phyloP scores from a whole-genome alignment of 352 stramenopile genomes.

The Globisporangium spinosum region DNA sequence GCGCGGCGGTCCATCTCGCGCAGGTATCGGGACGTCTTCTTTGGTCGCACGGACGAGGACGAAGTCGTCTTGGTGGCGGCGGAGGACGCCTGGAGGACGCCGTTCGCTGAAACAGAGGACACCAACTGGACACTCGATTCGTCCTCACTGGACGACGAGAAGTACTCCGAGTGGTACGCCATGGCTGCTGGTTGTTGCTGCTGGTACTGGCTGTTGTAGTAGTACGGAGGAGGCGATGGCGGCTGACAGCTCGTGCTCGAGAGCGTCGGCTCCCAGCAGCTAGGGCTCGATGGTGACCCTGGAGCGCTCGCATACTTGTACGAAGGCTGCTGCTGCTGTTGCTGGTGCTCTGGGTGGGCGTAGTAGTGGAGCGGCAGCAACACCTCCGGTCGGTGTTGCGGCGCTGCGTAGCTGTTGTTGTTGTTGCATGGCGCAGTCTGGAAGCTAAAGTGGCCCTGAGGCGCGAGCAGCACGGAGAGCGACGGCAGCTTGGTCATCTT shows the following conservation, averaged over 20 bases:
- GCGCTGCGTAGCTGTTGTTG: neutral
- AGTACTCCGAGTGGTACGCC: neutral
- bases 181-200: neutral
- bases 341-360: conserved; percentile 2
- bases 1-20: conserved; percentile 59
- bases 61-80: neutral
- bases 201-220: conserved; percentile 2
- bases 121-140: neutral
- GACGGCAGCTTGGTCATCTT: conserved; percentile 16
- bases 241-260: neutral
- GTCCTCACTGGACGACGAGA: neutral
- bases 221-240: neutral
- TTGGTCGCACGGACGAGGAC: neutral
- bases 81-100: neutral
- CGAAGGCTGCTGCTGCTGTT: neutral
- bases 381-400: neutral
- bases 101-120: neutral
- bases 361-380: conserved; percentile 4
- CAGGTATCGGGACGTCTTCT: conserved; percentile 59
- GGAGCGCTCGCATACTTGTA: neutral
- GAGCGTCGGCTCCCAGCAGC: neutral
- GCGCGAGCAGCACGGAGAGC: conserved; percentile 18
- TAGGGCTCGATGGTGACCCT: neutral
- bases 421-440: neutral
- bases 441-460: conserved; percentile 3